Evolutionary conservation across 2,329 filamentous ascomycete genomes (phyloP), one percentile per base, ranked within the genome.

Genomic region (Massarina eburnea): DNA sequence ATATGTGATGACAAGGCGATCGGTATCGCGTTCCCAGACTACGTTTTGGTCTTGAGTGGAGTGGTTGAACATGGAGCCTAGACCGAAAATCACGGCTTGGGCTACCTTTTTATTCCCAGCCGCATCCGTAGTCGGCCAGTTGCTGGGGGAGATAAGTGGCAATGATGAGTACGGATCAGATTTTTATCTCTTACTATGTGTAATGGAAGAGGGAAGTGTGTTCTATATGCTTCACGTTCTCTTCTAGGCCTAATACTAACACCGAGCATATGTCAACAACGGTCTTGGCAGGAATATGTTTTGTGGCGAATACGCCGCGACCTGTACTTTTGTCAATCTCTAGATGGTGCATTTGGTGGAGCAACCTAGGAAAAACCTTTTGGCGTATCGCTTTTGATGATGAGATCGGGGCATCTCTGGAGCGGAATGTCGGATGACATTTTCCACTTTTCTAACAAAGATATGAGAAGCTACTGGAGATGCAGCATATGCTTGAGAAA

Each of bases 41-140:
- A 82, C 76, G 56, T 83, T 83, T 52, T 82, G 80, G 21, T 72
- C 52, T 9, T 66, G 54, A 0, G 62, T 66, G 3, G 77, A 79
- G 52, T 83, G 80, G 48, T 83, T 82, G 68, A 82, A 82, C 76
- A 82, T 80, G 43, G 72, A 76, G 14, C 80, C 80, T 0, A 83
- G 66, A 2, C 80, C 80, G 29, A 82, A 70, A 22, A 81, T 71
- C 2, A 82, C 64, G 8, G 78, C 80, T 64, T 82, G 79, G 0
- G 74, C 73, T 26, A 62, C 71, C 20, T 60, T 59, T 8, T 55
- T 60, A 12, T 60, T 61, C n/a, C 56, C 60, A 38, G 52, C 46
- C 38, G 40, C 20, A 41, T 60, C 54, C 12, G 43, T 45, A 15
- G 51, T 46, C 10, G 71, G 73, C 76, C 75, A 78, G 53, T 78